Base-by-base conservation (phyloP, 2,329 filamentous ascomycete species). In the Colletotrichum gigasporum region DNA sequence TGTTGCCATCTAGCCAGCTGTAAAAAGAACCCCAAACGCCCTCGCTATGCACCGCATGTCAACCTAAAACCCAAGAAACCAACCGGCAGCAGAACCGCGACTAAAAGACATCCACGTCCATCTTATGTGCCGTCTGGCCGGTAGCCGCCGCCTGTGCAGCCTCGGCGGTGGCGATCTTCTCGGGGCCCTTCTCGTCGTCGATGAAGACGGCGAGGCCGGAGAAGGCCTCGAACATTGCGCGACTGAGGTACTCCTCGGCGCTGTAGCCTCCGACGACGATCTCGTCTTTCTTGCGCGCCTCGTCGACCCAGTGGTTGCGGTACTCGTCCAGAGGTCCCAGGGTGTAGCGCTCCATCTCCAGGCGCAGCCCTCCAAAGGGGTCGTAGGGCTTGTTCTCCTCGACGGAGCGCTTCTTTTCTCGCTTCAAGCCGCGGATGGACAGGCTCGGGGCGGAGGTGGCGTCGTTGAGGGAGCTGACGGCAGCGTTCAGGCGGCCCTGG, bases 171-270 rank as follows among this genome's bases (percentile, higher is more conserved):
- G 76, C 67, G 8, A 78, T 72, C 7, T 73, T 74, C 44, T 81
- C 78, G 2, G 70, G 72, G 2, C 73, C 70, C 76, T 86, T 87
- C 73, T 97, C 94, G 45, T 97, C 93, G 34, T 87, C 90, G 41
- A 99, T 83, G 70, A 97, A 96, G 41, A 97, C 92, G 1, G 92
- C 93, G 65, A 99, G 77, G 0, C 96, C 96, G 0, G 92, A 89
- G 78, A 97, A 98, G 0, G 95, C 94, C 74, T 97, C 94, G 65
- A 93, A 91, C 74, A 99, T 80, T 22, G 92, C 90, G 22, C 94
- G 85, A 7, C 89, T 84, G 71, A 93, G 92, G 73, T 96, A 98
- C 74, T 97, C 94, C 32, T 86, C 82, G 42, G 95, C 82, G 71
- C 90, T 90, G 78, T 96, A 98, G 0, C 96, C 96, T 30, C 94